Base-by-base conservation (phyloP, 805 yeast genomes). In the Yamadazyma paraphyllophila region DNA sequence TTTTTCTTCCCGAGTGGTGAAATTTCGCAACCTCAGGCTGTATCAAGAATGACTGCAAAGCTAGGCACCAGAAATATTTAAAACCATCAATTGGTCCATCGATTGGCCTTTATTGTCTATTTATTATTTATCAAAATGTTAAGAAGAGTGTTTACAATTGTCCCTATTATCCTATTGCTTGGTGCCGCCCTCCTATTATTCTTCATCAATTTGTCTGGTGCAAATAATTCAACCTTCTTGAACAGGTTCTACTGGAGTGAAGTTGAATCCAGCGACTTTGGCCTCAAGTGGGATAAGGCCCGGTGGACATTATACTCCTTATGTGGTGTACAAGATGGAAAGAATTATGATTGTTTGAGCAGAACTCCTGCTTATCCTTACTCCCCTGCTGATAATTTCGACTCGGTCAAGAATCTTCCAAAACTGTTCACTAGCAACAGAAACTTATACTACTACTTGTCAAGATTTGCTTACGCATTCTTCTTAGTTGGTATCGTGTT, bases 381-480 rank as follows among this genome's bases (percentile, higher is more conserved):
- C 48, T 58, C 66, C 2, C 70, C 70, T 8, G 47, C 44, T 32
- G 67, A 60, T 35, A 62, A 62, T 46, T 60, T 63, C 39, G 50
- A 40, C 14, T 53, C 55, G 2, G 10, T 34, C 10, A 37, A 45
- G 9, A 31, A 30, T 15, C 42, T 84, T 41, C 95, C 96, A 20
- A 30, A 59, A 2, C 66, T 67, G 20, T 82, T 89, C 54, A 54
- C 68, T 42, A 54, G 63, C 27, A 61, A 74, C 60, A 36, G 87
- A 69, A 71, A 76, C 54, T 62, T 76, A 12, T 83, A 72, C 66
- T 85, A 71, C 68, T 83, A 81, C 65, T 68, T 83, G 57, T 74
- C 86, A 12, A 77, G 88, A 66, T 80, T 82, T 54, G 69, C 83
- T 1, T 85, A 82, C 66, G 81, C 83, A 39, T 78, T 82, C 64